phyloP scores from a whole-genome alignment of 208 protist genomes.

The Acanthamoeba sp. region DNA sequence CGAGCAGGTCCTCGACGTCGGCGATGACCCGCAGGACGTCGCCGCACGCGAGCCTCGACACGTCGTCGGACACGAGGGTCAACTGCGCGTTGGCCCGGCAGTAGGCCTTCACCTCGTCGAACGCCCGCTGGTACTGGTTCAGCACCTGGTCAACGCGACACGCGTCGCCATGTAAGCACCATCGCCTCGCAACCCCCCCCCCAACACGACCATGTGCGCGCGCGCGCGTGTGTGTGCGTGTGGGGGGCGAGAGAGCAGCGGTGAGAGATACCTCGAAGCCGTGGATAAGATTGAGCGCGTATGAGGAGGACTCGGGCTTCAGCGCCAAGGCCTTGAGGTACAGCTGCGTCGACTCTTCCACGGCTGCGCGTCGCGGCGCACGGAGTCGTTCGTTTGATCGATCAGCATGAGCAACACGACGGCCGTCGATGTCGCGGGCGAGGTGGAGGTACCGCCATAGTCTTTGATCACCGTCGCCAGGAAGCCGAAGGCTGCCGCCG shows the following conservation, averaged over 20 bases:
- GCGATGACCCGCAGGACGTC: neutral
- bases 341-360: conserved; percentile 58
- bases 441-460: neutral
- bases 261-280: conserved; percentile 74
- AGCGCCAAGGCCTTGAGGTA: neutral
- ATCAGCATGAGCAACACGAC: too few species aligned
- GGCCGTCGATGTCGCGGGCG: too few species aligned
- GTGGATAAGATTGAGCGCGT: conserved; percentile 80
- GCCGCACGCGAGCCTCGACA: neutral
- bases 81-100: conserved; percentile 3
- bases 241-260: too few species aligned
- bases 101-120: neutral
- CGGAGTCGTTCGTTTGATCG: too few species aligned
- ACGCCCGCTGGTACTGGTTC: neutral
- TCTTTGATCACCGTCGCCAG: conserved; percentile 8
- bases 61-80: neutral
- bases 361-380: neutral
- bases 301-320: conserved; percentile 51
- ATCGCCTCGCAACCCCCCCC: too few species aligned
- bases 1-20: neutral
- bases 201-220: too few species aligned
- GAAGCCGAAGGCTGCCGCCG: neutral
- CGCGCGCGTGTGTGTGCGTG: too few species aligned
- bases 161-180: neutral
- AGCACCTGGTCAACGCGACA: neutral